Evolutionary conservation across 1,284 basidiomycete species (phyloP), one percentile per base, ranked within the genome.

Genomic region (Grifola frondosa): DNA sequence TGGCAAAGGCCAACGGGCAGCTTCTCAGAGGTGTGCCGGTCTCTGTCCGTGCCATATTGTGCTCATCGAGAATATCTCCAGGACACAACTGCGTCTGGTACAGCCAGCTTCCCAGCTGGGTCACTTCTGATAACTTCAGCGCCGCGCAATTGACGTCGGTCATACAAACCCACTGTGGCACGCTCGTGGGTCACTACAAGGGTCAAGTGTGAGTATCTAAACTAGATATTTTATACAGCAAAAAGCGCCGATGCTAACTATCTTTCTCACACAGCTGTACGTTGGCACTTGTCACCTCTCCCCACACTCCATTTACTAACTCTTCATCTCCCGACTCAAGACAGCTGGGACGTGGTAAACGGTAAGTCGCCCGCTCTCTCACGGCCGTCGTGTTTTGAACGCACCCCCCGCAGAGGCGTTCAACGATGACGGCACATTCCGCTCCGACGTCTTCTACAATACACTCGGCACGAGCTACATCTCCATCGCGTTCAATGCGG

Each of bases 341-440:
- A 53, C 28, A 43, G 45, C 16, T 70, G 68, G 67, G 70, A 73
- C 44, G 67, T 71, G 12, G 54, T 70, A 33, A 71, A 70, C 31
- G 65, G 65, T 65, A 30, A 11, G 56, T 40, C 5, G 30, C 6
- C 30, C 33, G 13, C 17, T 16, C 5, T 22, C n/a, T n/a, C n/a
- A n/a, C n/a, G n/a, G n/a, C n/a, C 13, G 22, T 9, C 24, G 6
- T 29, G 7, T 10, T 9, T 26, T 17, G 24, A 20, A 34, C 6
- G 5, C 16, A 31, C 33, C 30, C 16, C 7, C 16, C 28, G 13
- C 48, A 63, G 65, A 82, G 53, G 72, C 77, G 3, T 75, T 81
- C 63, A 78, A 80, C 53, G 79, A 81, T 21, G 74, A 81, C 53
- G 79, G 79, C 11, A 78, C 75, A 5, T 75, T 67, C 58, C 68